Evolutionary conservation across 2,329 filamentous ascomycete species (phyloP), one percentile per base, ranked within the genome.

Genomic region (Esteya vermicola): DNA sequence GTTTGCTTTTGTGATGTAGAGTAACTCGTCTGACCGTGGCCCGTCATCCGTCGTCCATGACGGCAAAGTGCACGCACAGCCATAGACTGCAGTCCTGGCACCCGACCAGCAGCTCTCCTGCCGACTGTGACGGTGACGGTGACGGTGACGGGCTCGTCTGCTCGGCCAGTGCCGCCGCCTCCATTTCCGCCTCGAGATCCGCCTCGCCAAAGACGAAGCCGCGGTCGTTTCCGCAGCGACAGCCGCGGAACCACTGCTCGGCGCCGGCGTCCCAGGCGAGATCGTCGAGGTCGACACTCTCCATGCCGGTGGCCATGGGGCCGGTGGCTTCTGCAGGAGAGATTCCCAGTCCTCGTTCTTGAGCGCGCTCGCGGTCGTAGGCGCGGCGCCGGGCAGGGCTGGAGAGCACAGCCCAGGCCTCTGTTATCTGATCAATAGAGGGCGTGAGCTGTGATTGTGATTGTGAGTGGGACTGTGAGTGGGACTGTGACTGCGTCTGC

Each of bases 31-130:
- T n/a, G n/a, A n/a, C n/a, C n/a, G n/a, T n/a, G n/a, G n/a, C n/a
- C n/a, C 28, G 2, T 33, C 33, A 9, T 33, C 36, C 37, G 3
- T 45, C 44, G 10, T 38, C 41, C 22, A 74, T 56, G 13, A 76
- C 63, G 9, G 70, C 72, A 60, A 80, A 81, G 38, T 75, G 65
- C 28, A 81, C 73, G 41, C 68, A 67, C 38, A 81, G 54, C 75
- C 75, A 81, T 34, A 81, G 59, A 51, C 76, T 81, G 48, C 77
- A 81, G 49, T 79, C 76, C 41, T 64, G 62, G 50, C 77, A 81
- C 10, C 72, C 76, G 31, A 81, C 75, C 54, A 78, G 63, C 35
- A 81, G 55, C 51, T 77, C 72, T 9, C 75, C 45, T 70, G 45
- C 70, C 62, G 38, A 72, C 25, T 3, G 35, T 20, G 35, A 6